Evolutionary conservation across 805 yeast species (phyloP).

Genomic region (Kazachstania viticola): DNA sequence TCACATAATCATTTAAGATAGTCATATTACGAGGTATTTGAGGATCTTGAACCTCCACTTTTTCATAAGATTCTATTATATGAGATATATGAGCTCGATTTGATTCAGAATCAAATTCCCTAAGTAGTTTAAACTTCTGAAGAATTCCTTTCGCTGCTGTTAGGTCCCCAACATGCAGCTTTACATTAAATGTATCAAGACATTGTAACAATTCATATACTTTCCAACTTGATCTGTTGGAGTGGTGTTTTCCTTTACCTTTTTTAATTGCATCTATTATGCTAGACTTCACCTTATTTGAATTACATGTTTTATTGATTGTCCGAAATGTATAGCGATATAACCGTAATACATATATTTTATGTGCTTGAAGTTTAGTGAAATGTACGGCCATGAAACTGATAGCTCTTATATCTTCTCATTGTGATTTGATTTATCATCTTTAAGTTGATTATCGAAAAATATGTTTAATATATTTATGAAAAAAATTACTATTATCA

Average conservation of each 20-base stretch:
- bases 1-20: constrained; percentile 12
- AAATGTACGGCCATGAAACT: too few relatives aligned
- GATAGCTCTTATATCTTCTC: too few relatives aligned
- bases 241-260: constrained; percentile 8
- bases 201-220: constrained; percentile 9
- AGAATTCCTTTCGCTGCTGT: too few relatives aligned
- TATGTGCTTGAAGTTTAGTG: neutral
- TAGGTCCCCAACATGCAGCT: too few relatives aligned
- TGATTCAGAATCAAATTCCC: neutral
- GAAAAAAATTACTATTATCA: too few relatives aligned
- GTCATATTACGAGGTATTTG: constrained; percentile 6
- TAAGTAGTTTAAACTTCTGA: neutral
- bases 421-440: too few relatives aligned
- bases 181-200: constrained; percentile 8
- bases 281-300: neutral
- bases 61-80: neutral
- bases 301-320: neutral
- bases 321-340: constrained; percentile 1
- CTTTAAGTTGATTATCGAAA: too few relatives aligned
- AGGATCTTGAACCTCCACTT: constrained; percentile 3
- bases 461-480: too few relatives aligned
- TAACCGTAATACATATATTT: constrained; percentile 1
- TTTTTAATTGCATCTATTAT: neutral
- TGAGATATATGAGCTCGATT: neutral
- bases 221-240: constrained; percentile 20